Evolutionary conservation across 768 basidiomycete species (phyloP).

Genomic region (Mycena kentingensis): DNA sequence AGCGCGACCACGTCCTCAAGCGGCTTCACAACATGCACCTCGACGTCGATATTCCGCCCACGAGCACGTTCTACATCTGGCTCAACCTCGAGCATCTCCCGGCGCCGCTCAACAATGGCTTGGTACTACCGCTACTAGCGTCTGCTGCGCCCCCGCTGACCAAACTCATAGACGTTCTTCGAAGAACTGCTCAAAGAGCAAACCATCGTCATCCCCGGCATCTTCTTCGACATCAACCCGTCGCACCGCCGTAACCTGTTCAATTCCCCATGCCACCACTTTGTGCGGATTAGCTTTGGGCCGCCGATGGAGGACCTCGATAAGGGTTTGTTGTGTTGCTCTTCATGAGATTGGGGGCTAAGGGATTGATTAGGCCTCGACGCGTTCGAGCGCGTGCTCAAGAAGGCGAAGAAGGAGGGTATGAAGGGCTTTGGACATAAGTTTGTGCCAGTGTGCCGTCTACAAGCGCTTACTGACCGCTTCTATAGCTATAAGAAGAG

Average conservation of each 20-base stretch:
- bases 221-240: constrained; percentile 86
- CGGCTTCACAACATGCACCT: constrained; percentile 80
- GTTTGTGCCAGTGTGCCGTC: constrained; percentile 30
- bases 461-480: neutral
- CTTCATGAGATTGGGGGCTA: constrained; percentile 9
- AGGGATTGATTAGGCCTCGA: constrained; percentile 61
- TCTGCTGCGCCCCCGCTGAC: neutral
- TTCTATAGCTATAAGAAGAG: constrained; percentile 50
- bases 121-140: constrained; percentile 45
- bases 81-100: constrained; percentile 81
- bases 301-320: constrained; percentile 80
- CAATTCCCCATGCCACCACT: constrained; percentile 88
- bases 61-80: constrained; percentile 94
- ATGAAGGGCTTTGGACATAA: constrained; percentile 67
- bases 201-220: constrained; percentile 89
- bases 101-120: constrained; percentile 81
- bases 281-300: constrained; percentile 85
- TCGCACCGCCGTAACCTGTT: constrained; percentile 86
- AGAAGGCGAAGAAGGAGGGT: constrained; percentile 65
- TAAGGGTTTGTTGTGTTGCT: constrained; percentile 48
- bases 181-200: constrained; percentile 90
- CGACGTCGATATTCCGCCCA: constrained; percentile 74
- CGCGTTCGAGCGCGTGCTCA: constrained; percentile 79
- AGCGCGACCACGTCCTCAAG: constrained; percentile 86
- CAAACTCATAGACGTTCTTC: constrained; percentile 74